Conservation (phyloP, 352 stramenopile species). For the Globisporangium echinulatum region DNA sequence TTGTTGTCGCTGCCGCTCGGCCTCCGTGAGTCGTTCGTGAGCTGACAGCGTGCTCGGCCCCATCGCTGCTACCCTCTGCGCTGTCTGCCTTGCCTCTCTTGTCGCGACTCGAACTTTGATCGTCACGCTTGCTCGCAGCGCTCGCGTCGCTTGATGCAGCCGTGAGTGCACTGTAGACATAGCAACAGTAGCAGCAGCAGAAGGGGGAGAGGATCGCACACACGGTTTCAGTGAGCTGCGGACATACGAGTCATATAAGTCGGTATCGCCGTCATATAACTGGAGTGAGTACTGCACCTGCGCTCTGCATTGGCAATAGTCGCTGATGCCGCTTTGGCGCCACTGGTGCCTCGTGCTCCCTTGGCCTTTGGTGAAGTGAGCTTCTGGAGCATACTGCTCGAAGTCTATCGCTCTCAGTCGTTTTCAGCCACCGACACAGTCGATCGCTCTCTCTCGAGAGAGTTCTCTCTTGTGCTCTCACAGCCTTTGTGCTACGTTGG, state of each 20-base stretch:
- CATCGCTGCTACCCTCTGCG: neutral
- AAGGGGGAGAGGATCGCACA: too few relatives aligned
- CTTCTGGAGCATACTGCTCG: constrained; percentile 34
- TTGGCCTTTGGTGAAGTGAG: constrained; percentile 30
- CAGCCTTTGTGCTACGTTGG: neutral
- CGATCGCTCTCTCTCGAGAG: neutral
- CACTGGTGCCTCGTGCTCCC: neutral
- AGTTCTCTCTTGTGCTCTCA: neutral
- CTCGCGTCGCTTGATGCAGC: neutral
- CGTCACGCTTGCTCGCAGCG: too few relatives aligned
- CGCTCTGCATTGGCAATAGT: neutral
- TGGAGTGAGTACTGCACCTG: neutral
- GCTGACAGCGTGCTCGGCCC: neutral
- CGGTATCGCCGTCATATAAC: too few relatives aligned
- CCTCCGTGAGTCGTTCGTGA: neutral
- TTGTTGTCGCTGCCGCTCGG: neutral
- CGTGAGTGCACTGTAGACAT: too few relatives aligned
- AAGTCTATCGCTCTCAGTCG: too few relatives aligned
- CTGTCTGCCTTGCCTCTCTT: neutral
- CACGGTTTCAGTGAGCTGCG: too few relatives aligned
- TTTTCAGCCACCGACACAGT: too few relatives aligned
- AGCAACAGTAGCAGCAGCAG: too few relatives aligned
- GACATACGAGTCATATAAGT: too few relatives aligned
- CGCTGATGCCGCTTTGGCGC: neutral
- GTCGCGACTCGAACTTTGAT: neutral